Percentiles rank a stretch among this genome's conserved stretches.
Conservation (phyloP, 2,329 filamentous ascomycete species). For the Alternaria brassicae region DNA sequence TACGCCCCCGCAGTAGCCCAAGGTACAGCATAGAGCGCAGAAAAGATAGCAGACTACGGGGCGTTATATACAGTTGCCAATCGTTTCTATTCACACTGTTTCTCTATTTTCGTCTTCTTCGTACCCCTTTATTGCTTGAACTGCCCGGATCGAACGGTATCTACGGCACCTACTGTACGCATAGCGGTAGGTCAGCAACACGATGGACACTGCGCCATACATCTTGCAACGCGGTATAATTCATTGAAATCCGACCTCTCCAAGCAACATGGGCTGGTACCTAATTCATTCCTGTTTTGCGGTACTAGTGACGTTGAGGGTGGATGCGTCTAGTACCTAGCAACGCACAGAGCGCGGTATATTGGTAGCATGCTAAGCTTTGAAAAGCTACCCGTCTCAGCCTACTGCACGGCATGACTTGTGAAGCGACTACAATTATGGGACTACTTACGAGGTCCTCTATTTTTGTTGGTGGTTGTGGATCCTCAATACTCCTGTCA, state of each 20-base stretch:
- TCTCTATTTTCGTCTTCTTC: background rate
- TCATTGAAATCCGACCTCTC: background rate
- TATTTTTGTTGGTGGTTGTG: background rate
- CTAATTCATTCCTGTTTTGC: background rate
- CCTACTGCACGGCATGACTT: background rate
- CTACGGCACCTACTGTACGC: background rate
- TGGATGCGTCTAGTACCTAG: background rate
- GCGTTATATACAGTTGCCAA: background rate
- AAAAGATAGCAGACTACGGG: background rate
- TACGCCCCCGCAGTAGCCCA: constrained; percentile 2
- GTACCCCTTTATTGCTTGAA: background rate
- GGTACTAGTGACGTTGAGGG: background rate
- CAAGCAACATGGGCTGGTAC: background rate
- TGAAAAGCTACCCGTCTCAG: background rate
- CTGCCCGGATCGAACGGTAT: background rate
- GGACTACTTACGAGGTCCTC: background rate
- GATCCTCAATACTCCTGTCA: background rate
- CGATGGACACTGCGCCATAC: background rate
- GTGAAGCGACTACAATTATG: background rate
- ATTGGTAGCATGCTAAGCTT: background rate
- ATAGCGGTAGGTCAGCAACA: constrained; percentile 1
- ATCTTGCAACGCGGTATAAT: background rate
- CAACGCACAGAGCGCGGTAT: background rate
- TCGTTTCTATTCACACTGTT: background rate
- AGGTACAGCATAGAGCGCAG: background rate